These are phyloP conservation scores for Phytophthora boehmeriae DNA, from an alignment of 352 stramenopile genomes.

Conservation along the genomic window DNA sequence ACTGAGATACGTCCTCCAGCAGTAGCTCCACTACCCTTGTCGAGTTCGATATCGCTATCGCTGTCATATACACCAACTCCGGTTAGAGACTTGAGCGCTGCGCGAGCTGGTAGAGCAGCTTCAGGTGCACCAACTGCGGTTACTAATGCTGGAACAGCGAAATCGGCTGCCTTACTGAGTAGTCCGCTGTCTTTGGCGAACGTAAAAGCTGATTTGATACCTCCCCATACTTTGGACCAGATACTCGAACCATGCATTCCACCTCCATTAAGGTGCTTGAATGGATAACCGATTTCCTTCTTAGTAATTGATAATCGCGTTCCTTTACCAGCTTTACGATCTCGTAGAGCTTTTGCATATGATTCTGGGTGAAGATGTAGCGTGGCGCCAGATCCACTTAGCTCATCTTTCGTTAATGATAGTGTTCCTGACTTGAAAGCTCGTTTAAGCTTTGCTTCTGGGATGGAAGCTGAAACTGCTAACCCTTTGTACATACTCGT, in stretches of 20 bases:
- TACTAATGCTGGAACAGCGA: slow-evolving; percentile 3
- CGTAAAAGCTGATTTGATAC: slow-evolving; percentile 22
- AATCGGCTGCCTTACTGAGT: neutral
- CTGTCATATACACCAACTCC: neutral
- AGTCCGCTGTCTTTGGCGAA: slow-evolving; percentile 18
- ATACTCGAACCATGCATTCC: no score
- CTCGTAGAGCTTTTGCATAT: slow-evolving; percentile 11
- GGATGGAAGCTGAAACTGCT: no score
- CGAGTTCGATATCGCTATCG: neutral
- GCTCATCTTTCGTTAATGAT: slow-evolving; percentile 6
- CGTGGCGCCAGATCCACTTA: neutral
- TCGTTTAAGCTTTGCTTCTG: no score
- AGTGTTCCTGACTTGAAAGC: slow-evolving; percentile 1
- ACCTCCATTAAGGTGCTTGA: neutral
- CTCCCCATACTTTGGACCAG: slow-evolving; percentile 19
- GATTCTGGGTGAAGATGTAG: slow-evolving; percentile 12
- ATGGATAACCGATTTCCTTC: slow-evolving; percentile 1
- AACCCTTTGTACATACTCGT: no score
- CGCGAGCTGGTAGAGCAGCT: neutral
- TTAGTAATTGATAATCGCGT: neutral
- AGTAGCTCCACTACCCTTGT: no score
- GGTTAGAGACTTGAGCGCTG: neutral
- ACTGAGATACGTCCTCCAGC: neutral
- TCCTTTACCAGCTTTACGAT: neutral
- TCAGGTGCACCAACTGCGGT: neutral